phyloP scores from a whole-genome alignment of 352 stramenopile species.

The Phytophthora quininea region DNA sequence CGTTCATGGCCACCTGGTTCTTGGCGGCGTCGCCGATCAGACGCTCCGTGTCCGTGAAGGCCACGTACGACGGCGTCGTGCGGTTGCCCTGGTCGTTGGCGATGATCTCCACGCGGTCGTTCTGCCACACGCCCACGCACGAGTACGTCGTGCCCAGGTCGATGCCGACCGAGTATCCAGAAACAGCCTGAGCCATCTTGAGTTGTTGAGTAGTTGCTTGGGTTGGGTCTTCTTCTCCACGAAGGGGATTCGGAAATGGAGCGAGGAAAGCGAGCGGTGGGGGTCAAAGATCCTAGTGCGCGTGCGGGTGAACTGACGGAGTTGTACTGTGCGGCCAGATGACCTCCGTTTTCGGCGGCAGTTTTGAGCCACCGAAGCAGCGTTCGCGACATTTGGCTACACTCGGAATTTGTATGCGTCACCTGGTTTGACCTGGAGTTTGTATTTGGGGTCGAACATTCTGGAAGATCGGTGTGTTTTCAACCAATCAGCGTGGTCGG shows the following conservation, averaged over 20 bases:
- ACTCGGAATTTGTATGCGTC: neutral
- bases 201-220: conserved; percentile 9
- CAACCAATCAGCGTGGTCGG: neutral
- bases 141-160: conserved; percentile 94
- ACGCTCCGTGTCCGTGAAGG: conserved; percentile 93
- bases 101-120: conserved; percentile 95
- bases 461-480: neutral
- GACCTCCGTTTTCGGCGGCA: neutral
- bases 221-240: conserved; percentile 26
- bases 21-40: conserved; percentile 96
- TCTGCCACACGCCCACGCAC: conserved; percentile 94
- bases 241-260: conserved; percentile 32
- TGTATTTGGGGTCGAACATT: neutral
- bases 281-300: conserved; percentile 14
- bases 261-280: neutral
- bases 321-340: neutral
- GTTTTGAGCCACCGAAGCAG: neutral
- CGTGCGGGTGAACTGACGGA: neutral
- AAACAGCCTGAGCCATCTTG: conserved; percentile 32
- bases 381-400: neutral
- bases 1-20: conserved; percentile 93
- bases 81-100: conserved; percentile 96
- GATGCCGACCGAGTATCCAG: conserved; percentile 73
- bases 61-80: conserved; percentile 96
- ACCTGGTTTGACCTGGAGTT: neutral